Evolutionary conservation across 1,284 basidiomycete species (phyloP).

Genomic region (Ustilago sp.): DNA sequence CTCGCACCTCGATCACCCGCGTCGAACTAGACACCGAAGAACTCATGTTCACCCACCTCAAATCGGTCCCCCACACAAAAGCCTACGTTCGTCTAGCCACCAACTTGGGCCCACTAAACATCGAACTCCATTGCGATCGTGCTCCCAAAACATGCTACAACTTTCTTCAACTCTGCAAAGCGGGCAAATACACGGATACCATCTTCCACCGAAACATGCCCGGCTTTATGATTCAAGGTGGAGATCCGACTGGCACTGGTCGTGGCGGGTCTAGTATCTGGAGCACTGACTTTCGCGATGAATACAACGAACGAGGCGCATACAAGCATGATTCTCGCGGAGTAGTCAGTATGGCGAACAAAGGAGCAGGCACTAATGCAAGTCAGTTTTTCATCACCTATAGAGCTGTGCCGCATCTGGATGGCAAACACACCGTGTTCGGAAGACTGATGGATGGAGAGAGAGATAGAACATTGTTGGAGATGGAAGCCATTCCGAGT

Average conservation of each 20-base stretch:
- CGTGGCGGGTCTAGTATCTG: conserved; percentile 92
- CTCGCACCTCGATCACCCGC: conserved; percentile 80
- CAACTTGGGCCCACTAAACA: conserved; percentile 86
- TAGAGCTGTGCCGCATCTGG: conserved; percentile 76
- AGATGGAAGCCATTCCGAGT: conserved; percentile 82
- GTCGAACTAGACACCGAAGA: conserved; percentile 90
- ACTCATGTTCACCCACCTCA: conserved; percentile 81
- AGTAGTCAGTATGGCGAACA: conserved; percentile 67
- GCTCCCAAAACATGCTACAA: conserved; percentile 97
- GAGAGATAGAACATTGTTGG: conserved; percentile 78
- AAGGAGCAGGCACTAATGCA: conserved; percentile 62
- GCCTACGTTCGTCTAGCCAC: conserved; percentile 79
- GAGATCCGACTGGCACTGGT: conserved; percentile 95
- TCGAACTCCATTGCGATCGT: conserved; percentile 89
- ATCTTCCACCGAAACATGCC: conserved; percentile 92
- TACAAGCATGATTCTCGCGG: conserved; percentile 59
- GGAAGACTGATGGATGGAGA: conserved; percentile 92
- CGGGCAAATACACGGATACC: conserved; percentile 89
- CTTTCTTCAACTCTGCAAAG: conserved; percentile 77
- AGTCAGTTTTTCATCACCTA: conserved; percentile 66
- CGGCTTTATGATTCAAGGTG: conserved; percentile 98
- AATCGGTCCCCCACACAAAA: conserved; percentile 17
- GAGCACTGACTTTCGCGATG: conserved; percentile 94
- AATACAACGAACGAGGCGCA: conserved; percentile 75
- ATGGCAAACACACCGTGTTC: conserved; percentile 91